Percentiles rank a stretch among this genome's conserved stretches.
These are phyloP conservation scores for Fimicolochytrium jonesii DNA, from an alignment of 192 early-diverging fungal genomes.

Conservation along the genomic window DNA sequence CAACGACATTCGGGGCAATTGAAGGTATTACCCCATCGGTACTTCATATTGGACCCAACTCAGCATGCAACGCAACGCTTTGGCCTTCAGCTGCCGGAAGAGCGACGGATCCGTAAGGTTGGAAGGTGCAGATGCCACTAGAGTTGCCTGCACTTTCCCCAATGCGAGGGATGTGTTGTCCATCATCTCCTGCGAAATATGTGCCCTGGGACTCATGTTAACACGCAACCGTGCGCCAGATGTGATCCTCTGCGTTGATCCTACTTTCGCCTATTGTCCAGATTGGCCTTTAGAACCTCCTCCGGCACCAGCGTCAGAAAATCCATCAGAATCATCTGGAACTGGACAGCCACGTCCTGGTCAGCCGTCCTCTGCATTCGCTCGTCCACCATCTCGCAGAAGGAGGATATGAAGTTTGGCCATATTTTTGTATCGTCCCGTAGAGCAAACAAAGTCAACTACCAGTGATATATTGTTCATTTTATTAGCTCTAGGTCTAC, in stretches of 20 bases:
- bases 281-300: constrained; percentile 23
- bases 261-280: constrained; percentile 11
- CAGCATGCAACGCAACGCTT: constrained; percentile 21
- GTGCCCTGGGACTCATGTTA: too few relatives aligned
- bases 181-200: too few relatives aligned
- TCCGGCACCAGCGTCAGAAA: constrained; percentile 36
- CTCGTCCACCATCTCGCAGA: constrained; percentile 7
- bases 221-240: too few relatives aligned
- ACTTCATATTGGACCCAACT: constrained; percentile 25
- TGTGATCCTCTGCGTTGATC: too few relatives aligned
- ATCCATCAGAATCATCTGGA: constrained; percentile 23
- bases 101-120: too few relatives aligned
- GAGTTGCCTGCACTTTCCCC: too few relatives aligned
- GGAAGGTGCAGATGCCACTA: too few relatives aligned
- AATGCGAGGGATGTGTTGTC: too few relatives aligned
- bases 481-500: too few relatives aligned
- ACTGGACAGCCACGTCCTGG: background rate
- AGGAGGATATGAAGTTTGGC: constrained; percentile 18
- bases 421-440: constrained; percentile 20
- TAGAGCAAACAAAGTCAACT: constrained; percentile 25
- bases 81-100: background rate
- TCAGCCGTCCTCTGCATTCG: background rate
- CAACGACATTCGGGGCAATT: too few relatives aligned
- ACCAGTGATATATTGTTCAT: too few relatives aligned
- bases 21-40: constrained; percentile 7